Base-by-base conservation (phyloP, 805 yeast species). In the Pichia kluyveri region DNA sequence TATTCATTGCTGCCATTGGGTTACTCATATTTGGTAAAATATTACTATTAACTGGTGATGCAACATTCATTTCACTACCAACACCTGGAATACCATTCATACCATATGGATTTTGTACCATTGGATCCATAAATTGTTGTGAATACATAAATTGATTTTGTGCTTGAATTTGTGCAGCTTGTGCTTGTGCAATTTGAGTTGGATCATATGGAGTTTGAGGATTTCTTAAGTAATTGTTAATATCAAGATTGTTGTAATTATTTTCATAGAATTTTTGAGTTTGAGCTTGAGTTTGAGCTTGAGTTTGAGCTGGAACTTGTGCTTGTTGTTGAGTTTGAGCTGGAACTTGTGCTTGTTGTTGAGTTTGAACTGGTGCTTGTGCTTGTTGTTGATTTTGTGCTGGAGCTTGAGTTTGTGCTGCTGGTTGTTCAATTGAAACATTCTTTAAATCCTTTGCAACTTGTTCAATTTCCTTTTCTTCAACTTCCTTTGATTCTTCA, bases 161-260 rank as follows among this genome's bases (percentile, higher is more conserved):
- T 17, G 46, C 14, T 48, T 47, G 61, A 48, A 54, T 52, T 50
- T 60, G 60, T 38, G 55, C 54, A 38, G 54, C 60, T 46, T 60
- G 61, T 5, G 23, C 39, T 37, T 37, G 39, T 37, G 19, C 23
- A 37, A 37, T 18, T 37, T 60, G 60, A 38, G 54, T 54, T 38
- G 55, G 60, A 46, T 60, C 61, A 43, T 55, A 57, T 39, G 52
- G 55, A 9, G 54, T 48, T 50, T 50, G 57, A 50, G 54, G 49
- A 19, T 56, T 51, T 49, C 55, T 59, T 40, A 57, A 48, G 51
- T 60, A 60, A 50, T 54, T 60, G 51, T 60, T 60, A 43, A 59
- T 47, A 43, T 60, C 62, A 27, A 43, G 39, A 9, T 37, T 40
- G 54, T 53, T 57, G 39, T 52, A 50, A 40, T 51, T 56, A 40